Percentiles rank a stretch among this genome's conserved stretches.
Conservation (phyloP, 768 basidiomycete genomes). For the Scleroderma bovista region DNA sequence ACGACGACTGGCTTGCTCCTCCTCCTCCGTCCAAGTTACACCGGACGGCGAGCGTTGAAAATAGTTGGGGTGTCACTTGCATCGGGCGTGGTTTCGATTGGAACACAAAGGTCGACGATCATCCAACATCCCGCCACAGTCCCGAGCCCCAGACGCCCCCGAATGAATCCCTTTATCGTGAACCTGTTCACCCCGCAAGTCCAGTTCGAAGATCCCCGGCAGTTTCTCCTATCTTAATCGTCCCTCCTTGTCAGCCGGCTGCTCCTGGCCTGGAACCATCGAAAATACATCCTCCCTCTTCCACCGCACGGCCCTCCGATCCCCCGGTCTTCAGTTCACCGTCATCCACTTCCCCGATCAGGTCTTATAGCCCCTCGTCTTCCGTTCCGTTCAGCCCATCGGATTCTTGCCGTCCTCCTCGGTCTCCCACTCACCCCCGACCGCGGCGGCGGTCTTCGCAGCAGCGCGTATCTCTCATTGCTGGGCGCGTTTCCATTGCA, state of each 20-base stretch:
- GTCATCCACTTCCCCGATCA: constrained; percentile 29
- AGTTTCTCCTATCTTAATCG: constrained; percentile 12
- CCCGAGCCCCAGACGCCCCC: constrained; percentile 4
- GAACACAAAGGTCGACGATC: constrained; percentile 40
- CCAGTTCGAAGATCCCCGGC: constrained; percentile 10
- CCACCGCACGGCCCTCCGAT: constrained; percentile 25
- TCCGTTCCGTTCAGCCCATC: constrained; percentile 15
- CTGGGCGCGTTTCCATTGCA: constrained; percentile 74
- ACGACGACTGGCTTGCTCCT: constrained; percentile 62
- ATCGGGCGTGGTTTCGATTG: constrained; percentile 82
- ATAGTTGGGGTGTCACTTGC: constrained; percentile 82
- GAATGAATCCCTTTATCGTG: constrained; percentile 10
- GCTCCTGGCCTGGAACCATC: constrained; percentile 23
- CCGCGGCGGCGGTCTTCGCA: constrained; percentile 77
- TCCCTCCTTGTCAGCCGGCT: constrained; percentile 18
- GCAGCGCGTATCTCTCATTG: constrained; percentile 78
- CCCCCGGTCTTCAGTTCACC: constrained; percentile 28
- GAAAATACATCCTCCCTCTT: constrained; percentile 22
- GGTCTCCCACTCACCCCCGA: constrained; percentile 54
- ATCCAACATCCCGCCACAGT: constrained; percentile 7
- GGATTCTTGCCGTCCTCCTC: constrained; percentile 26
- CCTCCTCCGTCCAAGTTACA: constrained; percentile 44
- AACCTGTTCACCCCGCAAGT: constrained; percentile 6
- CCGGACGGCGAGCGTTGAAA: constrained; percentile 60
- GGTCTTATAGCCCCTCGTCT: constrained; percentile 12